Base-by-base conservation (phyloP, 1,284 basidiomycete species). In the Trichosporon faecale region DNA sequence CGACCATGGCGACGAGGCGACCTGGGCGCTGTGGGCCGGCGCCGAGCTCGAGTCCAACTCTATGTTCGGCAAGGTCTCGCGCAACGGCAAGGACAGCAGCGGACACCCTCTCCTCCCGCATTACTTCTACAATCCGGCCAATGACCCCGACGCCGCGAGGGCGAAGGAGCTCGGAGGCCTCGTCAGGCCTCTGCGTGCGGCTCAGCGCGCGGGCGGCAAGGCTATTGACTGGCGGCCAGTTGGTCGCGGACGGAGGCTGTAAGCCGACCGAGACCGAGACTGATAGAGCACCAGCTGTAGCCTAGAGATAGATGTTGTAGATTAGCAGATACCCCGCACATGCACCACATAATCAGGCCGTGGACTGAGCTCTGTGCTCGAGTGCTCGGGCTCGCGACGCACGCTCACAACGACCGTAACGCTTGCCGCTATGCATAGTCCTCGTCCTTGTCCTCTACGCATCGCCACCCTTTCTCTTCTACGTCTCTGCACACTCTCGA, bases 151-250 rank as follows among this genome's bases (percentile, higher is more conserved):
- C 69, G 57, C 70, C 16, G 72, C 76, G 6, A 79, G 84, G 18
- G 80, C 82, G 0, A 73, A 70, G 52, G 79, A 84, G 70, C 76
- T 85, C 52, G 84, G 83, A 18, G 77, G 78, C 11, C 76, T 84
- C n/a, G 82, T 83, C 44, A 68, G 84, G n/a, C 84, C 84, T 1
- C 65, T 85, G 18, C 73, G 84, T 52, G 79, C 79, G 1, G 80
- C 76, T 11, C 81, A 82, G 73, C 72, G 82, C 35, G 79, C 75
- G 11, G 81, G 81, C 7, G 82, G 81, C 2, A 81, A 81, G 69
- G 79, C 80, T n/a, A 82, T 84, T 64, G 83, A 84, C 71, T 84
- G 83, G 83, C 74, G 83, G 25, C 83, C 83, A 23, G 83, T 84
- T 7, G 82, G 83, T 3, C 69, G 73, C 21, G 76, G 80, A 9